Percentiles rank a stretch among this genome's conserved stretches.
Evolutionary conservation across 257 asterid species (phyloP).

Genomic region (Solanum medicagineum): DNA sequence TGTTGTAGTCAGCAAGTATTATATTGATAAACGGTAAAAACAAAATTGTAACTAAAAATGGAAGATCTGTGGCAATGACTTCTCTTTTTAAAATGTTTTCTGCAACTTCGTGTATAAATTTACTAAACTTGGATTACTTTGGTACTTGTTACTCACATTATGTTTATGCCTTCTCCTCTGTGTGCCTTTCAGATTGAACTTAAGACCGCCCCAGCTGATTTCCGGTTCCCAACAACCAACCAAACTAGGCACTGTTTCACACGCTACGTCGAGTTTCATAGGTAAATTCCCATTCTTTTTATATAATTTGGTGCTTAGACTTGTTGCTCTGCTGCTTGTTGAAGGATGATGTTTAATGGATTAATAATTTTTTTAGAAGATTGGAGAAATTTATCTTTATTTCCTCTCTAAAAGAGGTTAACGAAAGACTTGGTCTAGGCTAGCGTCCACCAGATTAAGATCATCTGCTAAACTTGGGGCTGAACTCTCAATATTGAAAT

Average conservation of each 20-base stretch:
- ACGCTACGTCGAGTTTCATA: slow-evolving; percentile 83
- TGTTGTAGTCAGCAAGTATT: neutral
- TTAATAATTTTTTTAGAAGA: neutral
- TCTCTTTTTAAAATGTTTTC: neutral
- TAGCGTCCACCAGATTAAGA: neutral
- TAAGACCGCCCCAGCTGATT: slow-evolving; percentile 92
- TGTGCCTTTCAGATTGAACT: slow-evolving; percentile 48
- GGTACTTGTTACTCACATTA: neutral
- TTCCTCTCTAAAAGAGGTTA: neutral
- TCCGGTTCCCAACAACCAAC: slow-evolving; percentile 92
- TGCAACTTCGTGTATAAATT: neutral
- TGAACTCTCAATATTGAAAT: neutral
- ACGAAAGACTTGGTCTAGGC: neutral
- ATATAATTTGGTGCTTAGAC: neutral
- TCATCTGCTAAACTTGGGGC: neutral
- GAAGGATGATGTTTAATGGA: neutral
- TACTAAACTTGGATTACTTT: neutral
- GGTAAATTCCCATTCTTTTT: slow-evolving; percentile 22
- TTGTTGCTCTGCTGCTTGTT: neutral
- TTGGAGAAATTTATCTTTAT: neutral
- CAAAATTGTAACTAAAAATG: neutral
- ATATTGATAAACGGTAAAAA: neutral
- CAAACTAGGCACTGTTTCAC: slow-evolving; percentile 95
- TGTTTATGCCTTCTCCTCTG: neutral
- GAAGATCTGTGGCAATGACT: neutral